phyloP scores from a whole-genome alignment of 2,329 filamentous ascomycete genomes.

The Cladosporium sphaerospermum region DNA sequence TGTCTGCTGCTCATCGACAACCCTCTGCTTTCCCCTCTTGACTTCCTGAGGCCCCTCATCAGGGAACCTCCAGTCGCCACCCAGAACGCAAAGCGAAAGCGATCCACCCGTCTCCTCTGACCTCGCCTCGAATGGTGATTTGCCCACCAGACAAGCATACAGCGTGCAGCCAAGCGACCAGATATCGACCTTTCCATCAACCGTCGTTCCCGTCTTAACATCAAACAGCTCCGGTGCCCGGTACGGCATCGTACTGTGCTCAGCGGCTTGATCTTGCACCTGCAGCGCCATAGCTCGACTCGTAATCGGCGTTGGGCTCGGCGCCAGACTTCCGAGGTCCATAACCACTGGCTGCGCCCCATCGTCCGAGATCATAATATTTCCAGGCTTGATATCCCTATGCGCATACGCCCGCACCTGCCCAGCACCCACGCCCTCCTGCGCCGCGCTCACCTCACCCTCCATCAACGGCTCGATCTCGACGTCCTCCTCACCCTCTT shows the following conservation, averaged over 20 bases:
- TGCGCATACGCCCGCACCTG: slow-evolving; percentile 79
- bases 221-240: slow-evolving; percentile 96
- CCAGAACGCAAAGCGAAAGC: slow-evolving; percentile 83
- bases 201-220: slow-evolving; percentile 83
- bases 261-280: slow-evolving; percentile 88
- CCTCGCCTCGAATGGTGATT: slow-evolving; percentile 92
- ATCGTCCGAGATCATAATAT: slow-evolving; percentile 97
- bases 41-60: slow-evolving; percentile 66
- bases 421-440: slow-evolving; percentile 62
- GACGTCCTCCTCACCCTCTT: slow-evolving; percentile 58
- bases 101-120: slow-evolving; percentile 94
- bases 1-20: slow-evolving; percentile 17
- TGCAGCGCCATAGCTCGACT: slow-evolving; percentile 84
- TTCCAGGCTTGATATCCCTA: slow-evolving; percentile 94
- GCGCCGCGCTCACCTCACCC: slow-evolving; percentile 61
- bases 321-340: slow-evolving; percentile 89
- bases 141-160: slow-evolving; percentile 92
- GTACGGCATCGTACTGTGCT: slow-evolving; percentile 98
- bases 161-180: slow-evolving; percentile 98
- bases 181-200: slow-evolving; percentile 96
- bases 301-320: slow-evolving; percentile 81
- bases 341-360: slow-evolving; percentile 87
- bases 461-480: slow-evolving; percentile 82
- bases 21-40: slow-evolving; percentile 50
- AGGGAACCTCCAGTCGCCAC: slow-evolving; percentile 94